Evolutionary conservation across 2,329 filamentous ascomycete species (phyloP).

Genomic region (Daldinia sp.): DNA sequence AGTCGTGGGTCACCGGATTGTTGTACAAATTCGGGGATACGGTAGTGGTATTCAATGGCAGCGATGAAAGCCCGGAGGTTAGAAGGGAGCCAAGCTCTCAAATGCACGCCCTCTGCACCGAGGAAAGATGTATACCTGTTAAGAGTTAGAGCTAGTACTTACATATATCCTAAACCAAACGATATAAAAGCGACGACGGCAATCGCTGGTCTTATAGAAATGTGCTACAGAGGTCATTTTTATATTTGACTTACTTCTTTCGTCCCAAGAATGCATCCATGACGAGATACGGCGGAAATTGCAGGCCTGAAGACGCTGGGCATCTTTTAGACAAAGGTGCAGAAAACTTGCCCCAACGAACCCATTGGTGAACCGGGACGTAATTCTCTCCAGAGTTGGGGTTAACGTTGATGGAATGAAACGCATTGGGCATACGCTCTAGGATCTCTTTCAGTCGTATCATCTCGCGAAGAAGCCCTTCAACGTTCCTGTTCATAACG

Average conservation of each 20-base stretch:
- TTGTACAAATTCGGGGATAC: slow-evolving; percentile 61
- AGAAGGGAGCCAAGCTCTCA: slow-evolving; percentile 62
- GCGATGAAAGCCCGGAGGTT: slow-evolving; percentile 64
- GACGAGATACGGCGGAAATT: slow-evolving; percentile 61
- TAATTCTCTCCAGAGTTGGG: slow-evolving; percentile 61
- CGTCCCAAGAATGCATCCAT: slow-evolving; percentile 65
- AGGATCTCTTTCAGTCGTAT: slow-evolving; percentile 61
- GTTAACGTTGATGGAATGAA: slow-evolving; percentile 63
- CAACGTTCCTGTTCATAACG: slow-evolving; percentile 61
- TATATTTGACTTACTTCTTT: slow-evolving; percentile 47
- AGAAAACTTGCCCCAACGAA: slow-evolving; percentile 61
- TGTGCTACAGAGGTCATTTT: too few relatives aligned
- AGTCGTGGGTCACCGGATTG: slow-evolving; percentile 58
- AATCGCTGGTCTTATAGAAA: background rate
- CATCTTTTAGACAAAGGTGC: slow-evolving; percentile 59
- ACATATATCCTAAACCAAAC: background rate
- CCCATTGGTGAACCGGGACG: slow-evolving; percentile 57
- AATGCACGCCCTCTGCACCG: slow-evolving; percentile 60
- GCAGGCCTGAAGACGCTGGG: slow-evolving; percentile 59
- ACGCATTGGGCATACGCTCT: slow-evolving; percentile 61
- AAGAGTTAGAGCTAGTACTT: slow-evolving; percentile 5
- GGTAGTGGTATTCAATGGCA: slow-evolving; percentile 62
- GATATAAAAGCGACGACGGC: background rate
- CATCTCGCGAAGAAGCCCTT: slow-evolving; percentile 59
- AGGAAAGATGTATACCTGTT: slow-evolving; percentile 58